Conservation (phyloP, 495 filamentous ascomycete species). For the Talaromyces stipitatus region DNA sequence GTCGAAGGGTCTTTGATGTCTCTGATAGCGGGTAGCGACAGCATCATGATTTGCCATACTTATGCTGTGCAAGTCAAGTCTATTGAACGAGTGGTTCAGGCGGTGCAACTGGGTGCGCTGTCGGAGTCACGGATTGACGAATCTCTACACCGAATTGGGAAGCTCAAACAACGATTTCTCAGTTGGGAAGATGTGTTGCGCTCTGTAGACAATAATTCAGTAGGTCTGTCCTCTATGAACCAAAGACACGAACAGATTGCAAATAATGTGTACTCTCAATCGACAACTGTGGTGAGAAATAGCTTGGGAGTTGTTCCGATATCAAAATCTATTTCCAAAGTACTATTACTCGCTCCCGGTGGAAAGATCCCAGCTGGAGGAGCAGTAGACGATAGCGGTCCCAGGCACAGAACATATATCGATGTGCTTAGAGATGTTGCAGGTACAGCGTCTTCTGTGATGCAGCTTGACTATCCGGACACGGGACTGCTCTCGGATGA, state of each 20-base stretch:
- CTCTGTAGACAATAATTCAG: constrained; percentile 10
- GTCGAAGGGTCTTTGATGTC: constrained; percentile 40
- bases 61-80: constrained; percentile 36
- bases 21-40: constrained; percentile 40
- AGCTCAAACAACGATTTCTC: constrained; percentile 28
- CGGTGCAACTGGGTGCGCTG: constrained; percentile 30
- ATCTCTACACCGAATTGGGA: constrained; percentile 27
- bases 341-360: constrained; percentile 39
- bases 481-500: constrained; percentile 18
- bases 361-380: constrained; percentile 31
- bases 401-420: constrained; percentile 19
- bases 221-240: constrained; percentile 18
- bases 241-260: constrained; percentile 15
- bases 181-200: constrained; percentile 18
- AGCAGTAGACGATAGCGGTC: constrained; percentile 39
- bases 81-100: constrained; percentile 31
- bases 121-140: constrained; percentile 22
- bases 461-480: constrained; percentile 27
- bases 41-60: constrained; percentile 45
- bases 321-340: constrained; percentile 15
- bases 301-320: constrained; percentile 25
- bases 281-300: constrained; percentile 36
- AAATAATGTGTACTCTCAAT: constrained; percentile 29
- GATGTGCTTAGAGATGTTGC: constrained; percentile 15
- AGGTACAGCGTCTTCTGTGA: constrained; percentile 15